These are phyloP conservation scores for Cytospora leucostoma DNA, from an alignment of 2,329 filamentous ascomycete species.

Conservation along the genomic window DNA sequence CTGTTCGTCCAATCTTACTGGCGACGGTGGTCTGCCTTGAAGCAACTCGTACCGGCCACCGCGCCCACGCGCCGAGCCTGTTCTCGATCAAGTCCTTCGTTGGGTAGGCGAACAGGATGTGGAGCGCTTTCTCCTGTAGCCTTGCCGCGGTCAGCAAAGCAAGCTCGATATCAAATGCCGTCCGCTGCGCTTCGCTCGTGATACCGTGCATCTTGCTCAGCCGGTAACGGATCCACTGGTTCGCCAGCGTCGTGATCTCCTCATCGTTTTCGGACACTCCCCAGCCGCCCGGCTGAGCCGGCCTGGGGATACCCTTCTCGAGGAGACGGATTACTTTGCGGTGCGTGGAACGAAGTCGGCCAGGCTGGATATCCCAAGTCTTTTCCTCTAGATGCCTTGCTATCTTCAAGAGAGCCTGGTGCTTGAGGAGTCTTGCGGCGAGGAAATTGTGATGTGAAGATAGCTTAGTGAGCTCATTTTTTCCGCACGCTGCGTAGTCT, in stretches of 20 bases:
- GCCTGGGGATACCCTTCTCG: slow-evolving; percentile 5
- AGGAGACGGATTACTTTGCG: not conserved
- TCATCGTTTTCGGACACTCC: not conserved
- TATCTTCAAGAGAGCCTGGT: slow-evolving; percentile 22
- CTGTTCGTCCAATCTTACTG: not conserved
- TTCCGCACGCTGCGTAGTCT: not conserved
- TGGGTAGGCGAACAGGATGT: not conserved
- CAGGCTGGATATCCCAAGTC: slow-evolving; percentile 18
- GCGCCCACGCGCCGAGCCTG: not conserved
- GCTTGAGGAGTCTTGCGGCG: slow-evolving; percentile 20
- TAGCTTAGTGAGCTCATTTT: slow-evolving; percentile 1
- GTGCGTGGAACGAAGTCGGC: not conserved
- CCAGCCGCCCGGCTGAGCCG: slow-evolving; percentile 8
- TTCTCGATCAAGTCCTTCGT: not conserved
- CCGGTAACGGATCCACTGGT: slow-evolving; percentile 23
- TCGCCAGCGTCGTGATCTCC: slow-evolving; percentile 4
- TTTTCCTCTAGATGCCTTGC: slow-evolving; percentile 8
- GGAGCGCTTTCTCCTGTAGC: not conserved
- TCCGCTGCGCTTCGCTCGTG: slow-evolving; percentile 6
- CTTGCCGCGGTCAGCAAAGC: not conserved
- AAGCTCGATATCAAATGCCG: slow-evolving; percentile 15
- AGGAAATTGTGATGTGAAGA: slow-evolving; percentile 5
- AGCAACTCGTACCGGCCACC: not conserved
- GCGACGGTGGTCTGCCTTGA: not conserved
- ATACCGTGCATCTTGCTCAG: slow-evolving; percentile 20